These are phyloP conservation scores for Plasmodium gonderi DNA, from an alignment of 169 alveolate species.

Conservation along the genomic window DNA sequence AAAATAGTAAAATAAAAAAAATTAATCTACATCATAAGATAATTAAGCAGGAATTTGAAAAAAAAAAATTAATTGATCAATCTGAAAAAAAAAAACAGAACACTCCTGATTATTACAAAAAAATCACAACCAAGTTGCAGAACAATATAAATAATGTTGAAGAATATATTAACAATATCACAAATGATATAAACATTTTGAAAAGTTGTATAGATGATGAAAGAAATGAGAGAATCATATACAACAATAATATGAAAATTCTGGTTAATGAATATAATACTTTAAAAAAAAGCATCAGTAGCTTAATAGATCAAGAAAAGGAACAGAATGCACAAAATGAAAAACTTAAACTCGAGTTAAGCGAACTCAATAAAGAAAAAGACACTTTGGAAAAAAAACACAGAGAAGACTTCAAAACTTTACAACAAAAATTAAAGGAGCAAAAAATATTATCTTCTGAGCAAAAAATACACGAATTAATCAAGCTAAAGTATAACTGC, in stretches of 20 bases:
- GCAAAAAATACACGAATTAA: constrained; percentile 48
- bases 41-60: constrained; percentile 67
- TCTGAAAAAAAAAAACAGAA: constrained; percentile 48
- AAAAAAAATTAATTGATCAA: constrained; percentile 58
- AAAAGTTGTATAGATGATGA: constrained; percentile 67
- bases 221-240: constrained; percentile 72
- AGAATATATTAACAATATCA: constrained; percentile 68
- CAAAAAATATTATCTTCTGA: constrained; percentile 69
- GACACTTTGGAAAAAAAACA: constrained; percentile 70
- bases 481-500: constrained; percentile 17
- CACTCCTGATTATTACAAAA: constrained; percentile 56
- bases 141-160: constrained; percentile 66
- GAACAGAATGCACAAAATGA: constrained; percentile 17
- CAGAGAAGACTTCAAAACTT: constrained; percentile 64
- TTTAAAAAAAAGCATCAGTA: constrained; percentile 50
- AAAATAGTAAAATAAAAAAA: constrained; percentile 74
- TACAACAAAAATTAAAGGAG: constrained; percentile 73
- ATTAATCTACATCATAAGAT: constrained; percentile 55
- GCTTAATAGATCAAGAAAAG: constrained; percentile 38
- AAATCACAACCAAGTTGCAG: constrained; percentile 37
- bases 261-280: constrained; percentile 64
- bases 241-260: constrained; percentile 65
- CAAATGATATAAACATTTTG: constrained; percentile 61
- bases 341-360: constrained; percentile 31
- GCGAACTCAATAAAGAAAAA: constrained; percentile 56